These are phyloP conservation scores for Dactylorhiza incarnata DNA, from an alignment of 106 monocot genomes.

Conservation along the genomic window DNA sequence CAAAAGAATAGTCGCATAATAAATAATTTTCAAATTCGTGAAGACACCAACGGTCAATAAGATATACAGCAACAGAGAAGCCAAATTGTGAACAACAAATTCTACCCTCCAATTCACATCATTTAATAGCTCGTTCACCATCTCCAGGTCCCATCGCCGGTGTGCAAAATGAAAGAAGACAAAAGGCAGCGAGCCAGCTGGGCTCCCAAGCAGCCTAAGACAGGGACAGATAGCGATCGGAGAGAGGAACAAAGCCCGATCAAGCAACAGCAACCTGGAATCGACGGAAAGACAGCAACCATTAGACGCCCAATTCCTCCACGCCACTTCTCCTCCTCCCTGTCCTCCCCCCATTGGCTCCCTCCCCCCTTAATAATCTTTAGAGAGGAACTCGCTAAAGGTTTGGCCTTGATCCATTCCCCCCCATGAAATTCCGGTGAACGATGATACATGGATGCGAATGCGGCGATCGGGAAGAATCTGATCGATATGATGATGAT, in stretches of 20 bases:
- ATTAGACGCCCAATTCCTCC: background rate
- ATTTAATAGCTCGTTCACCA: too few relatives aligned
- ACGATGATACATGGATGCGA: background rate
- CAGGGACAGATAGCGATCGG: background rate
- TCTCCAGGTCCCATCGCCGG: too few relatives aligned
- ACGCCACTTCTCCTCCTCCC: background rate
- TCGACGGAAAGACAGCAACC: background rate
- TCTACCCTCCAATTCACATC: too few relatives aligned
- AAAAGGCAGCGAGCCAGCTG: background rate
- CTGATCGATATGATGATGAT: background rate
- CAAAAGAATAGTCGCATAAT: too few relatives aligned
- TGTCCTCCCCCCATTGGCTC: background rate
- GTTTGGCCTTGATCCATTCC: background rate
- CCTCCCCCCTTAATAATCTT: background rate
- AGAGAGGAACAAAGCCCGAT: background rate
- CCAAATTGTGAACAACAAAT: too few relatives aligned
- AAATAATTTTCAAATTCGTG: too few relatives aligned
- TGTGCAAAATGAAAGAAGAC: background rate
- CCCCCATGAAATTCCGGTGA: background rate
- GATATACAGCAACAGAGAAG: too few relatives aligned
- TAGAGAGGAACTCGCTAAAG: background rate
- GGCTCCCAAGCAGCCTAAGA: background rate
- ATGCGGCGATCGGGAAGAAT: background rate
- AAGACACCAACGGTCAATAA: too few relatives aligned
- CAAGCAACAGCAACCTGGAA: conserved; percentile 3